Evolutionary conservation across 352 stramenopile species (phyloP).

Genomic region (Phytophthora pluvialis): DNA sequence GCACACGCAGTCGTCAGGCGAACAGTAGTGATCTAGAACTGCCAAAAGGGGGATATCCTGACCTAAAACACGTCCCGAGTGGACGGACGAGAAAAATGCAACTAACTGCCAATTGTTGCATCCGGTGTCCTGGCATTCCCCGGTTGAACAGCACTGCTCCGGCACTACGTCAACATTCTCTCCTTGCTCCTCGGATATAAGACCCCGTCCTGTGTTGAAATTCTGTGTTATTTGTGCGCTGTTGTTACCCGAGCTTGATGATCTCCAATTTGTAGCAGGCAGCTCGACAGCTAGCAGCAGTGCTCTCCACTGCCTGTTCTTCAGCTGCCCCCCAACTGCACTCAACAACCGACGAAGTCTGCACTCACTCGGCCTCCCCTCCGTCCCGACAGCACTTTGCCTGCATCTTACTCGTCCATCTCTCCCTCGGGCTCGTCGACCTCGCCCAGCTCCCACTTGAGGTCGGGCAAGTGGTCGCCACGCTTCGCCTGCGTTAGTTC

Average conservation of each 20-base stretch:
- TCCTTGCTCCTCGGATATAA: not conserved
- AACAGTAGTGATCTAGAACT: constrained; percentile 13
- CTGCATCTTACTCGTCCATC: constrained; percentile 72
- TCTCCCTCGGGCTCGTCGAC: constrained; percentile 81
- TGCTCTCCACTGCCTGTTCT: constrained; percentile 4
- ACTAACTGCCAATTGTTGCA: constrained; percentile 3
- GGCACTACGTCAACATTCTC: not conserved
- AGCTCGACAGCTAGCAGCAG: constrained; percentile 9
- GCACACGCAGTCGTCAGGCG: constrained; percentile 6
- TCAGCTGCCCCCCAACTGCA: constrained; percentile 1
- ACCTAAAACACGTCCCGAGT: not conserved
- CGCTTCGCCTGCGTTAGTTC: constrained; percentile 58
- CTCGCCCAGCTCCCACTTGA: constrained; percentile 85
- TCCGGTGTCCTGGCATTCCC: not conserved
- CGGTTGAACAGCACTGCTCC: not conserved
- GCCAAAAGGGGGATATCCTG: not conserved
- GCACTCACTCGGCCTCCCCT: constrained; percentile 2
- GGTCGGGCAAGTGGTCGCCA: constrained; percentile 73
- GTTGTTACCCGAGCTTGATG: constrained; percentile 33
- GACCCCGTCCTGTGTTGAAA: constrained; percentile 21
- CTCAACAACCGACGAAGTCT: constrained; percentile 9
- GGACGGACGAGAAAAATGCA: constrained; percentile 5
- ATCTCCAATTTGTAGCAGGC: constrained; percentile 16
- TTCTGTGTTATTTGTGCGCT: constrained; percentile 39
- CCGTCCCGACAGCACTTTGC: constrained; percentile 4